phyloP scores from a whole-genome alignment of 768 basidiomycete genomes.

The Mycena rosella region DNA sequence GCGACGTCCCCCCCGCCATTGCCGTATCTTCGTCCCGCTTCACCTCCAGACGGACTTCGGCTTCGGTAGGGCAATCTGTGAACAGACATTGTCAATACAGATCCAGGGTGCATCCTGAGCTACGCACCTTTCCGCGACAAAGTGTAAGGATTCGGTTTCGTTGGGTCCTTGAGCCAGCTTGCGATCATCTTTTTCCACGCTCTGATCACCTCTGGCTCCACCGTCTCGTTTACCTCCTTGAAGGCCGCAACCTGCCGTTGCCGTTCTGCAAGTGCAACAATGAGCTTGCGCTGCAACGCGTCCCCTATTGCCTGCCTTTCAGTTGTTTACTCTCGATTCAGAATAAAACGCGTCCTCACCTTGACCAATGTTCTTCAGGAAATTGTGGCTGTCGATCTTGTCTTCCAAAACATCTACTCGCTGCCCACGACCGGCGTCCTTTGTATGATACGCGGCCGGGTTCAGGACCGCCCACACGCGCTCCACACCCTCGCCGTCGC shows the following conservation, averaged over 20 bases:
- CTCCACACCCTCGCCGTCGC: conserved; percentile 4
- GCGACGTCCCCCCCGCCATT: not conserved
- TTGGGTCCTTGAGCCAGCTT: conserved; percentile 5
- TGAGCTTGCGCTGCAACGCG: not conserved
- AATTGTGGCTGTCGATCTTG: conserved; percentile 38
- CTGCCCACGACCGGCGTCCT: conserved; percentile 45
- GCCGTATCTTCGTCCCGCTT: not conserved
- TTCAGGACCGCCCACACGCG: conserved; percentile 38
- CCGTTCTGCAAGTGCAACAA: conserved; percentile 9
- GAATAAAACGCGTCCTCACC: not conserved
- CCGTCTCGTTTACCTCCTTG: conserved; percentile 4
- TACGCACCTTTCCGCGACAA: conserved; percentile 6
- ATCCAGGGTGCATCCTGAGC: not conserved
- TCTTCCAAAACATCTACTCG: conserved; percentile 45
- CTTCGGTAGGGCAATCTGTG: not conserved
- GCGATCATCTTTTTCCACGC: conserved; percentile 17
- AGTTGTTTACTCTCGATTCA: not conserved
- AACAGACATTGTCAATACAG: not conserved
- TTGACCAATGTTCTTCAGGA: conserved; percentile 21
- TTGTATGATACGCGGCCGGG: conserved; percentile 33
- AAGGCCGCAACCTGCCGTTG: conserved; percentile 1
- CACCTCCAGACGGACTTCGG: not conserved
- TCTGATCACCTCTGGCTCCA: not conserved
- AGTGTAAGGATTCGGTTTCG: conserved; percentile 10
- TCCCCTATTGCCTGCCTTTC: not conserved